These are phyloP conservation scores for Sclerospora graminicola DNA, from an alignment of 352 stramenopile genomes.

Conservation along the genomic window DNA sequence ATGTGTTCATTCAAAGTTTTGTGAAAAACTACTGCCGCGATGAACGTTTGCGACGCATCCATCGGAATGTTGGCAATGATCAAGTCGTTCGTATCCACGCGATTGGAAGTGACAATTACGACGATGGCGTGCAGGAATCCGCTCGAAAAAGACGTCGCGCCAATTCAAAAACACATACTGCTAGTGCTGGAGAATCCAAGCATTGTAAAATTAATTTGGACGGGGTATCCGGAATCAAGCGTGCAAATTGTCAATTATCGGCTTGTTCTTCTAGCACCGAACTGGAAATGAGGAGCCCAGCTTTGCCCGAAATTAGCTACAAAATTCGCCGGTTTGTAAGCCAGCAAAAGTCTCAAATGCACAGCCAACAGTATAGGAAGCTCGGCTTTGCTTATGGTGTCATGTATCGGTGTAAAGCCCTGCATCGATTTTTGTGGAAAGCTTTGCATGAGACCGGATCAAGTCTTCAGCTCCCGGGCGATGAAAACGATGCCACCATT, in stretches of 20 bases:
- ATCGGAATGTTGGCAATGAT: conserved; percentile 45
- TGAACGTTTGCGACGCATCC: conserved; percentile 57
- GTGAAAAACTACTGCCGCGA: conserved; percentile 72
- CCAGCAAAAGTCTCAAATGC: conserved; percentile 38
- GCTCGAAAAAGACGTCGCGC: conserved; percentile 17
- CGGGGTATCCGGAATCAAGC: neutral
- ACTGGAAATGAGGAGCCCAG: conserved; percentile 2
- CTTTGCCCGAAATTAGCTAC: conserved; percentile 44
- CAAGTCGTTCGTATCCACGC: conserved; percentile 44
- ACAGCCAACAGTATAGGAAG: conserved; percentile 60
- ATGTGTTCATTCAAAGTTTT: conserved; percentile 58
- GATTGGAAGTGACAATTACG: conserved; percentile 32
- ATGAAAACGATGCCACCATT: conserved; percentile 30
- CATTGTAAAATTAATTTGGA: conserved; percentile 1
- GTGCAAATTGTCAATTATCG: conserved; percentile 2
- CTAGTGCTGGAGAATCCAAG: neutral
- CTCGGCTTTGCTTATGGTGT: conserved; percentile 73
- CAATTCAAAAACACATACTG: neutral
- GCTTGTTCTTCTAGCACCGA: conserved; percentile 10
- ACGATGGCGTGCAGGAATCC: conserved; percentile 10
- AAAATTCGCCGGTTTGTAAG: conserved; percentile 58
- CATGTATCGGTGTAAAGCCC: conserved; percentile 74
- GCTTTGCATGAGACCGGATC: conserved; percentile 39
- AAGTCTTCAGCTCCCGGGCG: conserved; percentile 26
- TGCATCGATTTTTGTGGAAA: conserved; percentile 66